Percentiles rank a stretch among this genome's conserved stretches.
Evolutionary conservation across 2,329 filamentous ascomycete species (phyloP).

Genomic region (Arachnomyces sp.): DNA sequence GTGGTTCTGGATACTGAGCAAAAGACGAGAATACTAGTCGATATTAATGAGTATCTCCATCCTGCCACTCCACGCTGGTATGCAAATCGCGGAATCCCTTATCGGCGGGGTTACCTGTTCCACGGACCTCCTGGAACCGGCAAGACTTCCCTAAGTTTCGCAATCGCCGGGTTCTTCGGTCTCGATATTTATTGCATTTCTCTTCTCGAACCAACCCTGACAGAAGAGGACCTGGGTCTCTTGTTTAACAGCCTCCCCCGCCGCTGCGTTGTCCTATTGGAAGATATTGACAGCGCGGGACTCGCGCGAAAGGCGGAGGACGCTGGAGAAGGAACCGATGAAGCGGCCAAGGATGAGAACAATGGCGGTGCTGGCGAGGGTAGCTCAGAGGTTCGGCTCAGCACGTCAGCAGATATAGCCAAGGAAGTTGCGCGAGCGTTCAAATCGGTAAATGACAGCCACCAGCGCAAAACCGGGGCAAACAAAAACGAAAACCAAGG

Average conservation of each 20-base stretch:
- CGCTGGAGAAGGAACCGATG: not conserved
- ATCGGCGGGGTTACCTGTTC: slow-evolving; percentile 70
- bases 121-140: slow-evolving; percentile 68
- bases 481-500: slow-evolving; percentile 17
- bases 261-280: slow-evolving; percentile 58
- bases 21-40: slow-evolving; percentile 59
- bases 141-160: slow-evolving; percentile 63
- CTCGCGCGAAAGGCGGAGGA: slow-evolving; percentile 29
- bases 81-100: slow-evolving; percentile 51
- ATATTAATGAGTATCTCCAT: slow-evolving; percentile 72
- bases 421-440: slow-evolving; percentile 46
- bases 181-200: slow-evolving; percentile 62
- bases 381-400: too few relatives aligned
- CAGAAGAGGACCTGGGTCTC: slow-evolving; percentile 52
- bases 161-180: slow-evolving; percentile 58
- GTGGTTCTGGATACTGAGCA: slow-evolving; percentile 63
- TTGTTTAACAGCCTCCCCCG: slow-evolving; percentile 56
- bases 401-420: not conserved
- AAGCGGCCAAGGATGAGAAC: not conserved
- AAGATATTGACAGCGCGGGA: slow-evolving; percentile 63
- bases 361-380: too few relatives aligned
- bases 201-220: slow-evolving; percentile 53
- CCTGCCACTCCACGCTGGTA: slow-evolving; percentile 38
- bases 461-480: slow-evolving; percentile 4
- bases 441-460: slow-evolving; percentile 10